Conservation (phyloP, 331 rosid genomes). For the Cydonia oblonga region DNA sequence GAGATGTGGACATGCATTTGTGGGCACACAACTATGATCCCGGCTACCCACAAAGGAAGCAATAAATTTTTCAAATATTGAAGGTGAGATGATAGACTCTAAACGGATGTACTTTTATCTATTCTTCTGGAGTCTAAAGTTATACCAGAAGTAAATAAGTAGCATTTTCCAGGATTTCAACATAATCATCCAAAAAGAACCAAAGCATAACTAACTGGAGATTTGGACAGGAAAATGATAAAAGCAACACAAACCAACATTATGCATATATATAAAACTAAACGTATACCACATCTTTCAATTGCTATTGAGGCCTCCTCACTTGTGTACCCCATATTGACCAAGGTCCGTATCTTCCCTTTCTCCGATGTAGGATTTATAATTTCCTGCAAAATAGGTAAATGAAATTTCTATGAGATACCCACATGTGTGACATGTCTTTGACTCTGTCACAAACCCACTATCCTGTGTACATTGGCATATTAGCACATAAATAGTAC, state of each 20-base stretch:
- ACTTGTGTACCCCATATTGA: slow-evolving; percentile 61
- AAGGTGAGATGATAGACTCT: background rate
- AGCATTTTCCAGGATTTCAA: background rate
- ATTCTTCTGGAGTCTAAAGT: background rate
- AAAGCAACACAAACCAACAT: background rate
- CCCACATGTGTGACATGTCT: background rate
- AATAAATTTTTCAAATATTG: background rate
- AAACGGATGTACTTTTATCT: background rate
- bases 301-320: slow-evolving; percentile 65
- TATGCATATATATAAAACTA: slow-evolving; percentile 2
- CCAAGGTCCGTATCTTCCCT: slow-evolving; percentile 32
- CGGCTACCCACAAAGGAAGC: background rate
- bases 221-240: background rate
- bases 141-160: background rate
- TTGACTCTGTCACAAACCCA: background rate
- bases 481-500: background rate
- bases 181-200: background rate
- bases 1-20: background rate
- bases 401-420: slow-evolving; percentile 6
- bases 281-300: slow-evolving; percentile 67
- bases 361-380: slow-evolving; percentile 27
- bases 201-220: background rate
- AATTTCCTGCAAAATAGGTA: slow-evolving; percentile 38
- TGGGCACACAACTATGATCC: background rate
- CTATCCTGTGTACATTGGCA: background rate